Evolutionary conservation across 257 asterid genomes (phyloP).

Genomic region (Marsdenia floribunda): DNA sequence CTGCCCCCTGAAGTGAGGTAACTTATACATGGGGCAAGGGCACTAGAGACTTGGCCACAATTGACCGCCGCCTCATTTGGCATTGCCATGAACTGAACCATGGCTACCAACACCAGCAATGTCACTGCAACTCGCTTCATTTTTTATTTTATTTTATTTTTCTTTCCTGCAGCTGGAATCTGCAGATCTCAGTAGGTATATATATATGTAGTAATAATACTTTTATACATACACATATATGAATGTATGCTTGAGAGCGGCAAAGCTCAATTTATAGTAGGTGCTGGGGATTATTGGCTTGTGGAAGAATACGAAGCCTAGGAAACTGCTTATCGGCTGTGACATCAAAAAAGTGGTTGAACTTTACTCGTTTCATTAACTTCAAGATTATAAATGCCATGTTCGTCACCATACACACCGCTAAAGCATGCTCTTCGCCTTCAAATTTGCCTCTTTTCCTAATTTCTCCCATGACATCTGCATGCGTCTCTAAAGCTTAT

Average conservation of each 20-base stretch:
- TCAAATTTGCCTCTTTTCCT: not conserved
- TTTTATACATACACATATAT: no score
- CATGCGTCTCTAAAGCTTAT: not conserved
- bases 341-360: conserved; percentile 9
- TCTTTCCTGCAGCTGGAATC: not conserved
- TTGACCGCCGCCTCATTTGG: conserved; percentile 34
- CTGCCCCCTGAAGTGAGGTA: conserved; percentile 41
- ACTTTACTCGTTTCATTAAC: not conserved
- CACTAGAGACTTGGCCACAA: conserved; percentile 36
- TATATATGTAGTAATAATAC: no score
- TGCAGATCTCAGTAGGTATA: no score
- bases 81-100: conserved; percentile 22
- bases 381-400: not conserved
- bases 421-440: not conserved
- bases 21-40: conserved; percentile 33
- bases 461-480: not conserved
- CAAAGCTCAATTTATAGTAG: not conserved
- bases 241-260: no score
- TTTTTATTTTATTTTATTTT: not conserved
- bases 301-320: not conserved
- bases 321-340: not conserved
- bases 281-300: not conserved
- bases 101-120: conserved; percentile 27
- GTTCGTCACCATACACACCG: conserved; percentile 2
- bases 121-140: conserved; percentile 35